These are phyloP conservation scores for Yamadazyma laniorum DNA, from an alignment of 805 yeast genomes.

Conservation along the genomic window DNA sequence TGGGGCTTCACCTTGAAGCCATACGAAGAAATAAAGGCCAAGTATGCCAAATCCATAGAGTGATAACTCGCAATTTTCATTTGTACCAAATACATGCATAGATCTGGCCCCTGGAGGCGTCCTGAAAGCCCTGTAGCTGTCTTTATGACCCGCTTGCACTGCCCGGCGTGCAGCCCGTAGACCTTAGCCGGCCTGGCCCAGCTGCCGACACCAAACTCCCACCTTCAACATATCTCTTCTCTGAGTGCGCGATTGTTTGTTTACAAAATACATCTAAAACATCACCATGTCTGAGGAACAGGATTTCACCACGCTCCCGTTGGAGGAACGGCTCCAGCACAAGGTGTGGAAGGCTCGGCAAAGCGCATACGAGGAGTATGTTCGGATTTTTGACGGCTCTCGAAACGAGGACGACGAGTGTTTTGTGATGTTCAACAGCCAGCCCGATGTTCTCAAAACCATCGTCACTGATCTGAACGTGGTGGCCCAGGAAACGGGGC, in stretches of 20 bases:
- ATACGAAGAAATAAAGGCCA: constrained; percentile 45
- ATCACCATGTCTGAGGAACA: constrained; percentile 39
- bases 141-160: no score
- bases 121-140: background rate
- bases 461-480: constrained; percentile 79
- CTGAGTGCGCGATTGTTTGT: constrained; percentile 5
- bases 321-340: constrained; percentile 64
- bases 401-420: constrained; percentile 55
- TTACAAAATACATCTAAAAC: no score
- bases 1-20: constrained; percentile 57
- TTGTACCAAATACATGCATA: constrained; percentile 5
- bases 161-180: no score
- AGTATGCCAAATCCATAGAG: constrained; percentile 17
- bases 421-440: constrained; percentile 45
- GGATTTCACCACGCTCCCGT: constrained; percentile 61
- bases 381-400: constrained; percentile 50
- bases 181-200: no score
- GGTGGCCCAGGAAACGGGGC: constrained; percentile 85
- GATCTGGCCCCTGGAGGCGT: background rate
- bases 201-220: background rate
- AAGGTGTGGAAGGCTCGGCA: constrained; percentile 85
- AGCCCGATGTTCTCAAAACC: constrained; percentile 54
- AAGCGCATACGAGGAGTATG: constrained; percentile 71
- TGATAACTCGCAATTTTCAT: background rate
- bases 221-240: background rate